Base-by-base conservation (phyloP, 2,329 filamentous ascomycete genomes). In the Camptophora hylomeconis region DNA sequence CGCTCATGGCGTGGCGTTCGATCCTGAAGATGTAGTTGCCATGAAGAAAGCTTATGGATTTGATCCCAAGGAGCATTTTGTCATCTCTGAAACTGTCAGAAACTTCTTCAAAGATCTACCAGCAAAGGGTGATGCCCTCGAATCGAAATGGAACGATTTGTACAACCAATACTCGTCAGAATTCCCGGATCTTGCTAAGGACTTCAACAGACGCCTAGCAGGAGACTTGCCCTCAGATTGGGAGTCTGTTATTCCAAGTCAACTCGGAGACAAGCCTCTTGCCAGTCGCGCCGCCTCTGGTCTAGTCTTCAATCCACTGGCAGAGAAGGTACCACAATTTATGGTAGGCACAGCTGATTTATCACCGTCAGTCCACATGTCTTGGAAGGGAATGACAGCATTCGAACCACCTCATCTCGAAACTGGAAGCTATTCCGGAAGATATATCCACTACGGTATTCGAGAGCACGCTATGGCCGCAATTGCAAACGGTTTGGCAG, bases 391-490 rank as follows among this genome's bases (percentile, higher is more conserved):
- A 20, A 63, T 64, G 36, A 52, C 60, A 4, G 63, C 66, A 30
- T 68, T 68, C 44, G 61, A 68, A 33, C 49, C 63, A 26, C 60
- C 63, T 38, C 48, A 54, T 36, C n/a, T 33, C 12, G 19, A 19
- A 6, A 32, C 32, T 17, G 39, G 26, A 18, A 34, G 27, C 26
- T 41, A 35, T 26, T 6, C 13, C 5, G 36, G 38, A 8, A 30
- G 36, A 17, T 72, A 70, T 39, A 64, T 92, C 56, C 77, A 82
- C 57, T 89, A 86, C 53, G 83, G 83, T 71, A 81, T 92, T 49
- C 80, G 83, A 58, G 83, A 92, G 68, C 83, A 92, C 60, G 80
- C 63, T 47, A 92, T 92, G 83, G 82, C 80, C 52, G 79, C 79
- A 50, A 80, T 89, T 61, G 76, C 89, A 67, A 92, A 92, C 43